Evolutionary conservation across 768 basidiomycete genomes (phyloP).

Genomic region (Scleroderma bovista): DNA sequence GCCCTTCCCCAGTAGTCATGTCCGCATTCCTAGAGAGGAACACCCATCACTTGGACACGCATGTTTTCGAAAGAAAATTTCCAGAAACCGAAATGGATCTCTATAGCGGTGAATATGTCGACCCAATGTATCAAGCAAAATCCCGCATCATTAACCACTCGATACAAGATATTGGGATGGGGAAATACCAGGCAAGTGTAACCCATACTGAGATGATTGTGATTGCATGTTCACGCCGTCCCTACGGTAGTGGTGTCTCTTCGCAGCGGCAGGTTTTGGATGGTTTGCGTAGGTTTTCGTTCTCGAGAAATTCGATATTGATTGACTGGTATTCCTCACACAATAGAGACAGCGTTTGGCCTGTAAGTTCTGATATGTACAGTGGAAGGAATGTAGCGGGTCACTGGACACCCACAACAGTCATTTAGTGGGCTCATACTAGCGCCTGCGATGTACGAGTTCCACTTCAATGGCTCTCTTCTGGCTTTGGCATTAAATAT

Average conservation of each 20-base stretch:
- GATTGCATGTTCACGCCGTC: not conserved
- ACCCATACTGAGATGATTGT: not conserved
- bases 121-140: conserved; percentile 46
- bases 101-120: conserved; percentile 32
- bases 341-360: conserved; percentile 34
- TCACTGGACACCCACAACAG: conserved; percentile 16
- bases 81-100: conserved; percentile 16
- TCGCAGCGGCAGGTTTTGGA: conserved; percentile 36
- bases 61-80: not conserved
- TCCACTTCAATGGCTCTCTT: conserved; percentile 41
- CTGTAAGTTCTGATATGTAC: conserved; percentile 19
- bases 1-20: not conserved
- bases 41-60: not conserved
- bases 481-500: conserved; percentile 48
- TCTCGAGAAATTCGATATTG: not conserved
- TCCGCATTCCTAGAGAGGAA: not conserved
- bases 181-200: conserved; percentile 43
- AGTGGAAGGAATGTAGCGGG: not conserved
- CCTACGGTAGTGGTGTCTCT: conserved; percentile 31
- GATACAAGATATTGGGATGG: conserved; percentile 53
- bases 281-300: conserved; percentile 34
- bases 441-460: conserved; percentile 44
- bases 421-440: conserved; percentile 41
- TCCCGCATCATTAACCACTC: conserved; percentile 42
- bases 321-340: not conserved